phyloP scores from a whole-genome alignment of 2,329 filamentous ascomycete species.

The Ambrosiella cleistominuta region DNA sequence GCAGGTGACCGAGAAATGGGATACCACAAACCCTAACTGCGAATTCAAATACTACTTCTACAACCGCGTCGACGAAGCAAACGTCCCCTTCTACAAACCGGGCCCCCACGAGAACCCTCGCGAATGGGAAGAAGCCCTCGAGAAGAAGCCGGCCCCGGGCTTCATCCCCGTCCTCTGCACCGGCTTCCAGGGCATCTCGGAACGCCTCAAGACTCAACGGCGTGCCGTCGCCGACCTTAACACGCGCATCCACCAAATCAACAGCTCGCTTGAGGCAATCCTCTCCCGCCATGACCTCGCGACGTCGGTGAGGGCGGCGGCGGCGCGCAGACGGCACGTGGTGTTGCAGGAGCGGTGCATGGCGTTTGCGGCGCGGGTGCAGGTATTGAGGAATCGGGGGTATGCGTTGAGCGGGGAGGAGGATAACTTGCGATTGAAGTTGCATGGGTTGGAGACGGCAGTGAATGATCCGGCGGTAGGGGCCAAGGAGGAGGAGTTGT shows the following conservation, averaged over 20 bases:
- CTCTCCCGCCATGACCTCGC: slow-evolving; percentile 61
- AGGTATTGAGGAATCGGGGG: slow-evolving; percentile 63
- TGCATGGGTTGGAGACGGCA: slow-evolving; percentile 49
- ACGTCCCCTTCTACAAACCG: slow-evolving; percentile 61
- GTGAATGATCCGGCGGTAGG: slow-evolving; percentile 59
- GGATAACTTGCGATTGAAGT: slow-evolving; percentile 57
- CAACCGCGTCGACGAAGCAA: slow-evolving; percentile 60
- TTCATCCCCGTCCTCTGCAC: slow-evolving; percentile 62
- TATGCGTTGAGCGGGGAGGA: slow-evolving; percentile 67
- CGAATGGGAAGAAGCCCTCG: slow-evolving; percentile 71
- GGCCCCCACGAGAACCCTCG: slow-evolving; percentile 52
- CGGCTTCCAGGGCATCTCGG: slow-evolving; percentile 54
- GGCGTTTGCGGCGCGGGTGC: slow-evolving; percentile 59
- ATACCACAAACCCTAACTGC: slow-evolving; percentile 48
- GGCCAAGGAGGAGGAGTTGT: slow-evolving; percentile 67
- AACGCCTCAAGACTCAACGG: slow-evolving; percentile 56
- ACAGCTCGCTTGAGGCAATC: slow-evolving; percentile 52
- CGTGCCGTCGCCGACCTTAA: slow-evolving; percentile 53
- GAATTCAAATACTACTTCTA: slow-evolving; percentile 75
- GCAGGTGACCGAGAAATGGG: slow-evolving; percentile 56
- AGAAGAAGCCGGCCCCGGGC: slow-evolving; percentile 58
- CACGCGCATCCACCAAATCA: slow-evolving; percentile 60
- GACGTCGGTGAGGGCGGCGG: slow-evolving; percentile 55
- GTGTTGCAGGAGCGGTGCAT: slow-evolving; percentile 57
- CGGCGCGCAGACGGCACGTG: slow-evolving; percentile 54